Evolutionary conservation across 495 filamentous ascomycete species (phyloP).

Genomic region (Sphaerosporella brunnea): DNA sequence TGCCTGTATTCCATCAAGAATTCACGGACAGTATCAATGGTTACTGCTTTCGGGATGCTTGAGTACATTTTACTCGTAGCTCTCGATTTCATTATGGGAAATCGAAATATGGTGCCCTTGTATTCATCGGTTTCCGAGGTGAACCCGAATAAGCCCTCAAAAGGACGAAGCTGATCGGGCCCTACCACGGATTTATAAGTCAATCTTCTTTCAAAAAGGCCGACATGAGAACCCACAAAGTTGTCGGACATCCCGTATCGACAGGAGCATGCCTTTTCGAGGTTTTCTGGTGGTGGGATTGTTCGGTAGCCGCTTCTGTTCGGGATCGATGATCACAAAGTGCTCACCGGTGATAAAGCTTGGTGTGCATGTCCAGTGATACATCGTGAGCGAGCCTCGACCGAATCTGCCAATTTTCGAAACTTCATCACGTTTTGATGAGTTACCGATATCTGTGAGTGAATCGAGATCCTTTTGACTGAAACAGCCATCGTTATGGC

Average conservation of each 20-base stretch:
- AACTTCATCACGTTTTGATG: constrained; percentile 27
- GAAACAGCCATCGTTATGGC: constrained; percentile 30
- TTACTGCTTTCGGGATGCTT: background rate
- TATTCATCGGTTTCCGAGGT: constrained; percentile 16
- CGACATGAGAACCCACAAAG: constrained; percentile 13
- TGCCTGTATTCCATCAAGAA: background rate
- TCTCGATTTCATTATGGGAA: constrained; percentile 22
- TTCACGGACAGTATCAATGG: background rate
- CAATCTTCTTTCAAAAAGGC: background rate
- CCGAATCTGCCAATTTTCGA: constrained; percentile 31
- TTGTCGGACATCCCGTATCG: constrained; percentile 15
- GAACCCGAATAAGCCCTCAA: constrained; percentile 28
- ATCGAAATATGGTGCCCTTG: constrained; percentile 31
- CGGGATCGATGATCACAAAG: constrained; percentile 30
- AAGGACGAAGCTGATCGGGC: constrained; percentile 29
- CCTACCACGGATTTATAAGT: background rate
- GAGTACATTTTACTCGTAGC: constrained; percentile 5
- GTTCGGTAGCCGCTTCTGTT: constrained; percentile 23
- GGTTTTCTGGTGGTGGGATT: constrained; percentile 19
- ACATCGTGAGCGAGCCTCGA: constrained; percentile 31
- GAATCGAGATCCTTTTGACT: constrained; percentile 28
- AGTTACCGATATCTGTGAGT: constrained; percentile 29
- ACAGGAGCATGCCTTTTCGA: constrained; percentile 16
- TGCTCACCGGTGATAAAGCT: constrained; percentile 29
- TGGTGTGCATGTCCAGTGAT: constrained; percentile 32